Conservation (phyloP, 1,284 basidiomycete species). For the Trametes hirsuta region DNA sequence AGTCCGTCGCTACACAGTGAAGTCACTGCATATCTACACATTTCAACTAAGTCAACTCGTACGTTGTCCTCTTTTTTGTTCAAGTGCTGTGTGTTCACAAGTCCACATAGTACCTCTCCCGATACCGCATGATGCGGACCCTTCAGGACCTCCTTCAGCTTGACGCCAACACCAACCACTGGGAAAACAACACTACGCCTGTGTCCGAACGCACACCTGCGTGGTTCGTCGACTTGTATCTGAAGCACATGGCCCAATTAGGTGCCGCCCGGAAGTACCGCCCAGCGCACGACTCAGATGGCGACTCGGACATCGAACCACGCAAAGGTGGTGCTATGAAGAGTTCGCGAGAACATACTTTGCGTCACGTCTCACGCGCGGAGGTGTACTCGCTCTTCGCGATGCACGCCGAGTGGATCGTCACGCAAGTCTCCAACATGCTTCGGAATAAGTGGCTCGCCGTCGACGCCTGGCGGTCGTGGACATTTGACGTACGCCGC, state of each 20-base stretch:
- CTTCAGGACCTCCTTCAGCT: conserved; percentile 35
- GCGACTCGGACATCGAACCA: conserved; percentile 40
- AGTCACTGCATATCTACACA: conserved; percentile 47
- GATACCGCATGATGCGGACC: conserved; percentile 29
- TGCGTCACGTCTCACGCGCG: conserved; percentile 46
- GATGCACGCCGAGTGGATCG: conserved; percentile 54
- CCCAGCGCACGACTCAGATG: conserved; percentile 32
- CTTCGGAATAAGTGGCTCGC: conserved; percentile 40
- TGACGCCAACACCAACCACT: conserved; percentile 29
- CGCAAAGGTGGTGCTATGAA: conserved; percentile 28
- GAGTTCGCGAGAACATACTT: conserved; percentile 20
- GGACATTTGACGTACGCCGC: conserved; percentile 39
- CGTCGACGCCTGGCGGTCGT: conserved; percentile 46
- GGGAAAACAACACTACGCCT: conserved; percentile 24
- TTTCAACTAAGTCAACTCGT: conserved; percentile 45
- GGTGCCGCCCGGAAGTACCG: conserved; percentile 36
- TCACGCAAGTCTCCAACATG: conserved; percentile 43
- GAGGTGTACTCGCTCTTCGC: conserved; percentile 51
- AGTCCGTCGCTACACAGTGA: conserved; percentile 42
- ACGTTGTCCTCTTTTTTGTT: not conserved
- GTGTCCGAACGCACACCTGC: conserved; percentile 45
- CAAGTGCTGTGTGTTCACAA: not conserved
- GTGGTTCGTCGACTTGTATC: conserved; percentile 48
- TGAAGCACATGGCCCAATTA: conserved; percentile 34
- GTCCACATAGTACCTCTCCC: conserved; percentile 42